Conservation (phyloP, 1,139 yeast genomes). For the Kurtzmaniella quercitrusa region DNA sequence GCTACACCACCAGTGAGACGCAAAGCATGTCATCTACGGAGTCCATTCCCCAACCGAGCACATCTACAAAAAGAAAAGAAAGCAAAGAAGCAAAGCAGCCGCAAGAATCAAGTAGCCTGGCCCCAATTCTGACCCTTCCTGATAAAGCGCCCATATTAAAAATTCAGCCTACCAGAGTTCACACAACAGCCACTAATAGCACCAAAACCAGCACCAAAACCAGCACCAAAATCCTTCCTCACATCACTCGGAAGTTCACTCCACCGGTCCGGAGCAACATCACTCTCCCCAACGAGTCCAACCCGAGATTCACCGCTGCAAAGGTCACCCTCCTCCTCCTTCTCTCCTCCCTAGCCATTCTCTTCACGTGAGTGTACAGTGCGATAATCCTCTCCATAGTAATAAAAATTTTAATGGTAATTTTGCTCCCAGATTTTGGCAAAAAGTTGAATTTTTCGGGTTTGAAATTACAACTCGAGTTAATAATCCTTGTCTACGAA, state of each 20-base stretch:
- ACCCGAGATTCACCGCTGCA: not conserved
- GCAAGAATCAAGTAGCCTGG: too few species aligned
- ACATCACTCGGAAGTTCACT: not conserved
- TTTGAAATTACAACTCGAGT: not conserved
- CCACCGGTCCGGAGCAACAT: not conserved
- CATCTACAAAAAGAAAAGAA: too few species aligned
- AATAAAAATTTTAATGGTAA: not conserved
- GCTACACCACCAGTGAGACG: too few species aligned
- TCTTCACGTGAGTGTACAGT: not conserved
- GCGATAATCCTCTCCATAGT: not conserved
- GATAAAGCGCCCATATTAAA: too few species aligned
- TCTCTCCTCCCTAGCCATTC: not conserved
- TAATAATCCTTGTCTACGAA: not conserved
- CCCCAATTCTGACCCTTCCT: too few species aligned
- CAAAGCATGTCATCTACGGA: too few species aligned
- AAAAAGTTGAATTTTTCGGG: slow-evolving; percentile 2
- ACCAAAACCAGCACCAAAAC: not conserved
- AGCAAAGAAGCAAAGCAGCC: too few species aligned
- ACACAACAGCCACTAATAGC: too few species aligned
- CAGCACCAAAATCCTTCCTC: not conserved
- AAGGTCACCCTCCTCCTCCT: not conserved
- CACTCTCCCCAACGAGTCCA: not conserved
- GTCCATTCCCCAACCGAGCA: too few species aligned
- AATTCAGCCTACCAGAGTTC: too few species aligned
- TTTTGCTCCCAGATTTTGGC: not conserved